These are phyloP conservation scores for Phanerochaete sordida DNA, from an alignment of 768 basidiomycete species.

Conservation along the genomic window DNA sequence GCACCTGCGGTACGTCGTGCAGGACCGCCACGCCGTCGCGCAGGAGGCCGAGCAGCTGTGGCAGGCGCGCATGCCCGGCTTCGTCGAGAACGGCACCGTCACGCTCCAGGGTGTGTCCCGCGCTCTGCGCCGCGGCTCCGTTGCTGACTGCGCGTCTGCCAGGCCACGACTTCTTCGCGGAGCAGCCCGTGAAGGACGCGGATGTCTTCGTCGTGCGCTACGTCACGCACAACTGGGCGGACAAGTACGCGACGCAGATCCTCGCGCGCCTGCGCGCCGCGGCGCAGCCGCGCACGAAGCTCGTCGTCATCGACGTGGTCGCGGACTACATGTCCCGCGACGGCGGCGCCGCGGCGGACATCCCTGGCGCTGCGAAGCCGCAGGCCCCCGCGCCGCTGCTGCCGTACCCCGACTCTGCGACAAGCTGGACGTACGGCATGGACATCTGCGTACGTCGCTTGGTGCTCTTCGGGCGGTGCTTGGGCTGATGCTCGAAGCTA, in stretches of 20 bases:
- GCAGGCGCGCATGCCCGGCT: neutral
- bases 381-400: constrained; percentile 23
- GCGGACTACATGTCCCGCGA: constrained; percentile 25
- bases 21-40: constrained; percentile 26
- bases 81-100: neutral
- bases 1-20: constrained; percentile 25
- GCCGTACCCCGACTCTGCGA: constrained; percentile 23
- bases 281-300: constrained; percentile 31
- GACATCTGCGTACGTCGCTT: constrained; percentile 16
- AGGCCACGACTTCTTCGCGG: constrained; percentile 34
- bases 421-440: constrained; percentile 14
- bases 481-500: constrained; percentile 3
- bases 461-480: neutral
- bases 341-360: constrained; percentile 10
- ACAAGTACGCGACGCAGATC: constrained; percentile 30
- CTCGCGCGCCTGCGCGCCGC: constrained; percentile 34
- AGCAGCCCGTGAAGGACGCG: constrained; percentile 33
- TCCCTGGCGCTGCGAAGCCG: constrained; percentile 22
- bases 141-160: neutral
- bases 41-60: constrained; percentile 19
- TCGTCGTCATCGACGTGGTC: constrained; percentile 41
- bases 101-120: neutral
- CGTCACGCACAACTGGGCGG: constrained; percentile 40
- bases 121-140: neutral
- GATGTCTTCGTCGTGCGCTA: constrained; percentile 34